A percentile compares a stretch with the other conserved stretches of the same genome.
phyloP scores from a whole-genome alignment of 176 grass and related monocot genomes.

The Olyra latifolia region DNA sequence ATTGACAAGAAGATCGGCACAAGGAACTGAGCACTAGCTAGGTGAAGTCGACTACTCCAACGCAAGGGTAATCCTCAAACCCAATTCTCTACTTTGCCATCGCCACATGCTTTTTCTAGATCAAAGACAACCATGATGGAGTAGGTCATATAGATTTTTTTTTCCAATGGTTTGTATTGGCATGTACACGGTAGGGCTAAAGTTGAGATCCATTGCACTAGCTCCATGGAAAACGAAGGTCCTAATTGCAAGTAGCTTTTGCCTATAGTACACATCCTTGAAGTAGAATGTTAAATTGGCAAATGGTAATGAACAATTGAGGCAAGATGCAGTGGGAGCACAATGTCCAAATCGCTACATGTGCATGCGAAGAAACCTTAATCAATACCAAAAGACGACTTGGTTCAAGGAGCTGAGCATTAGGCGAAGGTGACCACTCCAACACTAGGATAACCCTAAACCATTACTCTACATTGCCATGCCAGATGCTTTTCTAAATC shows the following conservation, averaged over 20 bases:
- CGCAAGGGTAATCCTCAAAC: no score
- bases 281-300: not conserved
- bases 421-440: not conserved
- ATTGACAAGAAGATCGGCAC: no score
- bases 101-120: no score
- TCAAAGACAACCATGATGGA: no score
- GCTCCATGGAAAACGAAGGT: not conserved
- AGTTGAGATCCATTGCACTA: not conserved
- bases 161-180: not conserved
- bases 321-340: no score
- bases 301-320: no score
- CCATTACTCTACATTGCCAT: not conserved
- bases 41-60: no score
- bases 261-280: not conserved
- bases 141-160: no score
- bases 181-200: not conserved
- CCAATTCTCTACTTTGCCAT: no score
- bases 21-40: no score
- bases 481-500: no score
- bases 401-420: not conserved
- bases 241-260: not conserved
- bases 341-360: not conserved
- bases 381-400: constrained; percentile 1
- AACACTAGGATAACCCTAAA: not conserved
- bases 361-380: not conserved